phyloP scores from a whole-genome alignment of 495 filamentous ascomycete species.

The Neurospora hispaniola region DNA sequence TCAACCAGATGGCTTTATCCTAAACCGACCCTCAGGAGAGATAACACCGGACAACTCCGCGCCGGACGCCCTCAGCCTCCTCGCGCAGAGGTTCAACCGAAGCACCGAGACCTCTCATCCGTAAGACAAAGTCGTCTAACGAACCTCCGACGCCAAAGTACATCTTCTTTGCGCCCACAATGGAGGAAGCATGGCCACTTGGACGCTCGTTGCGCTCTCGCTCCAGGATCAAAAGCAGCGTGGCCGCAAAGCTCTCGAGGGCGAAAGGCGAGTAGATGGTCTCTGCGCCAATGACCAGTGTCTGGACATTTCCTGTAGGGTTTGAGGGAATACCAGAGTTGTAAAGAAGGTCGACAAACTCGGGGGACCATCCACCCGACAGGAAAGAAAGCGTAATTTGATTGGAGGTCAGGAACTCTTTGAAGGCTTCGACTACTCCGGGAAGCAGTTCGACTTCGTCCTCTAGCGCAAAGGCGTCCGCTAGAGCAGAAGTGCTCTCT shows the following conservation, averaged over 20 bases:
- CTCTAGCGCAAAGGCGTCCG: conserved; percentile 36
- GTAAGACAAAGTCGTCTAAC: conserved; percentile 72
- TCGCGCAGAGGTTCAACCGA: conserved; percentile 52
- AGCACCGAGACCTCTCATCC: conserved; percentile 44
- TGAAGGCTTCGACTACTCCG: conserved; percentile 51
- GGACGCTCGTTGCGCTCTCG: conserved; percentile 34
- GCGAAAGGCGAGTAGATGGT: conserved; percentile 87
- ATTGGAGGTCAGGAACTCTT: conserved; percentile 39
- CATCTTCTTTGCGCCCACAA: conserved; percentile 85
- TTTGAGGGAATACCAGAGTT: conserved; percentile 11
- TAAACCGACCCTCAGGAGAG: conserved; percentile 14
- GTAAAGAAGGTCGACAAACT: conserved; percentile 51
- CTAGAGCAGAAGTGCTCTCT: conserved; percentile 17
- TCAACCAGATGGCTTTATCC: not conserved
- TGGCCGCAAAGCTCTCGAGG: conserved; percentile 60
- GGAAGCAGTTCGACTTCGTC: conserved; percentile 68
- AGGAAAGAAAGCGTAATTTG: conserved; percentile 60
- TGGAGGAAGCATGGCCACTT: conserved; percentile 41
- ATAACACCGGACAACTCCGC: conserved; percentile 39
- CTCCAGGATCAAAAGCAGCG: conserved; percentile 53
- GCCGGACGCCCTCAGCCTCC: conserved; percentile 47
- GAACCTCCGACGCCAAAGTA: conserved; percentile 97
- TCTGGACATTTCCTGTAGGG: conserved; percentile 12
- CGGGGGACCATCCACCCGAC: conserved; percentile 71
- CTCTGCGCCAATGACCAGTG: conserved; percentile 73